Evolutionary conservation across 108 stramenopile species (phyloP), one percentile per base, ranked within the genome.

Genomic region (Cyclotella choctawhatcheeana): DNA sequence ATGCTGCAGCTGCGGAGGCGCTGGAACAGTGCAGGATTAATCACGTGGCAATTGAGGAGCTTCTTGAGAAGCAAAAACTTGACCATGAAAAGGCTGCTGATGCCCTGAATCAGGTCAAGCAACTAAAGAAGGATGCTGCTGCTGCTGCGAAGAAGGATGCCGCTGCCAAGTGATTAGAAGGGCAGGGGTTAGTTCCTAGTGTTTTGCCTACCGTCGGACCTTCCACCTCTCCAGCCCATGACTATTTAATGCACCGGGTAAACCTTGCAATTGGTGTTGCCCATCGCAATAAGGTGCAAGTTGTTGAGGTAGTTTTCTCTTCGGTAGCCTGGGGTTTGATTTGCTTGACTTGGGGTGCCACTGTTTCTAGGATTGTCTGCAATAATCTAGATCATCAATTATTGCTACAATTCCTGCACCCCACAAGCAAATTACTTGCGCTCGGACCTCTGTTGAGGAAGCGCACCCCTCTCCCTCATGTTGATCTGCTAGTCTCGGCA

Each of bases 281-380:
- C 2, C 0, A 34, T 8, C 56, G 56, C 1, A 31, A 58, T 17
- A 2, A 0, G 7, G 32, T 58, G 3, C 13, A 18, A 8, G 56
- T 58, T 31, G 13, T 58, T 13, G 56, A 58, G 10, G 16, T 31
- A 2, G 56, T 34, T 14, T 31, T 31, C 16, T 33, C 30, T 18
- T 58, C 56, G 1, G 16, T 32, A 18, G 56, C n/a, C 12, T 58
- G 56, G 56, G 56, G 56, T 5, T 58, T 58, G 56, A 31, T 58
- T 58, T 58, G n/a, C 16, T 31, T 17, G 0, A 31, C 56, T n/a
- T 58, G 56, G 56, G 56, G 56, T 33, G 56, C 56, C 16, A 34
- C 2, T 58, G 56, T 58, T 6, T 1, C 56, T 0, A 33, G n/a
- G 30, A 58, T 34, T 58, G 32, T 34, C 56, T 58, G 32, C 16